Percentiles rank a stretch among this genome's conserved stretches.
Evolutionary conservation across 2,329 filamentous ascomycete species (phyloP).

Genomic region (Xylaria sp.): DNA sequence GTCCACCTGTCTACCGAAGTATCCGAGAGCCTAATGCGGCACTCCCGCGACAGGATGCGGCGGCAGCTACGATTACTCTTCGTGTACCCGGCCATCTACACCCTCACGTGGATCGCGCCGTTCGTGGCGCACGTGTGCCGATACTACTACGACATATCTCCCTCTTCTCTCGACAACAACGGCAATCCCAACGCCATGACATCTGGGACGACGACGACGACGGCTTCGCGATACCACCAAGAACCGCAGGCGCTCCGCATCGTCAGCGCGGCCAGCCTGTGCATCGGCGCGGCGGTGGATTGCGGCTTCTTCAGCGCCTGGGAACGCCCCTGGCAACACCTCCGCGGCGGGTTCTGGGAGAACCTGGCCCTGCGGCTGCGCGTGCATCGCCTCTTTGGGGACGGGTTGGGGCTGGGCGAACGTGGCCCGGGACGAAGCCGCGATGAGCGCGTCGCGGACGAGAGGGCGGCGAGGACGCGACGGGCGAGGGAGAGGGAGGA

Average conservation of each 20-base stretch:
- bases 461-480: conserved; percentile 50
- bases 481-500: conserved; percentile 59
- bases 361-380: conserved; percentile 43
- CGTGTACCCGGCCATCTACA: conserved; percentile 79
- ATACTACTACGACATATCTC: conserved; percentile 61
- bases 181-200: neutral
- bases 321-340: conserved; percentile 76
- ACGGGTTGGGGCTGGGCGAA: conserved; percentile 8
- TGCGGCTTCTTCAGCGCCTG: conserved; percentile 73
- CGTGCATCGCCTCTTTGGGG: conserved; percentile 48
- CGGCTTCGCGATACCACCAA: neutral
- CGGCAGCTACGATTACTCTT: conserved; percentile 78
- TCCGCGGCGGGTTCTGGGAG: conserved; percentile 52
- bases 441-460: conserved; percentile 37
- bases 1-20: conserved; percentile 42
- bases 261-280: conserved; percentile 66
- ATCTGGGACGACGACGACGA: neutral
- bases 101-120: conserved; percentile 76
- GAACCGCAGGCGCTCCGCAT: conserved; percentile 67
- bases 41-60: conserved; percentile 65
- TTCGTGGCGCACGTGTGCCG: conserved; percentile 72
- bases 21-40: conserved; percentile 49
- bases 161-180: neutral
- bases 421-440: neutral
- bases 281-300: conserved; percentile 74